Evolutionary conservation across 176 grass and related monocot species (phyloP), one percentile per base, ranked within the genome.

Genomic region (Oryza longistaminata): DNA sequence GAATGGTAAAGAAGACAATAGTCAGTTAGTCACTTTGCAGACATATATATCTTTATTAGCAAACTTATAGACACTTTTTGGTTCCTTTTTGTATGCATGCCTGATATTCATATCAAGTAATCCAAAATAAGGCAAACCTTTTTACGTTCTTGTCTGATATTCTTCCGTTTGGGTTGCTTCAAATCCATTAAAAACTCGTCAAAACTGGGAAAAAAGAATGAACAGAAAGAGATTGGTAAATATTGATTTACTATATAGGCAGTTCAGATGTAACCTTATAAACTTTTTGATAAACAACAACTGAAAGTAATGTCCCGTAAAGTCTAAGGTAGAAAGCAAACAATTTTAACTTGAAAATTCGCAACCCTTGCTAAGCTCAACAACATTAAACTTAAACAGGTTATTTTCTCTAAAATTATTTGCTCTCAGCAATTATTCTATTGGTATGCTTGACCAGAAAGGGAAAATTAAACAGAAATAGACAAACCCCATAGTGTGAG

Each of bases 181-280:
- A 98, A 71, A 91, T 98, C 96, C 96, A 95, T 98, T 75, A 98
- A 88, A 82, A 98, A 98, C 55, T 98, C 96, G 77, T 98, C 96
- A 89, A 98, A 98, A 89, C 93, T 77, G 68, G 49, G 62, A 65
- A 60, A 34, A 65, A 34, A 21, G 9, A 69, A 70, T 74, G 14
- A 71, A 70, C 13, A 93, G 68, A 85, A 21, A 76, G 26, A 66
- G 71, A 67, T 85, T 33, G 85, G 26, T 78, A 70, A 66, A 82
- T 43, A 70, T 75, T 60, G 29, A 66, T 58, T 66, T 34, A 49
- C 66, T 39, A 79, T 42, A 77, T 42, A 77, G 64, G 17, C 26
- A 88, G 79, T 66, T 19, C 71, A 53, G 14, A 66, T 67, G 66
- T 26, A 66, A 66, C 1, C 22, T 86, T 53, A 66, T 26, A 70